Conservation (phyloP, 1,284 basidiomycete genomes). For the Moniliella sp. region DNA sequence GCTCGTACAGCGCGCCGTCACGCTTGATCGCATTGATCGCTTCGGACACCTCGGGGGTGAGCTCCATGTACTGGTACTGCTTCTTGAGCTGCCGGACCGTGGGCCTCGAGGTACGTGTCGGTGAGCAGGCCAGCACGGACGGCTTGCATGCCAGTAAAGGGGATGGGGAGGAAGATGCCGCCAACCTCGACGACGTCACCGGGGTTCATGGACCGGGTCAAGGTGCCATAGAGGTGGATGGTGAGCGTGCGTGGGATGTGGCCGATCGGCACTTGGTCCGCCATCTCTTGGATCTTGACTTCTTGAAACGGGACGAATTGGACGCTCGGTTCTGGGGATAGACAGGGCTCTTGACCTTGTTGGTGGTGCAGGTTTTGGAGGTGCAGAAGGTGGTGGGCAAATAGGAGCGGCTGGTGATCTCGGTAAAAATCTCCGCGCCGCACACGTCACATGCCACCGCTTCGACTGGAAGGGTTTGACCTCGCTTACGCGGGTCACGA, state of each 20-base stretch:
- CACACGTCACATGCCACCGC: conserved; percentile 97
- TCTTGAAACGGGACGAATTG: conserved; percentile 95
- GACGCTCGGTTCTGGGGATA: conserved; percentile 95
- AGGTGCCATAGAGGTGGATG: conserved; percentile 66
- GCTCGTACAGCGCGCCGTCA: conserved; percentile 60
- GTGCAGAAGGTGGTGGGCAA: conserved; percentile 63
- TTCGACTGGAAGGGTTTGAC: conserved; percentile 90
- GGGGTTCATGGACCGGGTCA: conserved; percentile 76
- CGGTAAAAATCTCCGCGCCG: conserved; percentile 93
- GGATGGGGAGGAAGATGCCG: conserved; percentile 72
- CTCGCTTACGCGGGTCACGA: conserved; percentile 92
- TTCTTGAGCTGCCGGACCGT: conserved; percentile 86
- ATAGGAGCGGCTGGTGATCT: conserved; percentile 80
- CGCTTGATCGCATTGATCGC: conserved; percentile 50
- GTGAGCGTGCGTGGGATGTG: conserved; percentile 98
- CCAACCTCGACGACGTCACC: conserved; percentile 85
- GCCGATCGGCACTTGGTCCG: conserved; percentile 95
- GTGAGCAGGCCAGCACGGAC: conserved; percentile 81
- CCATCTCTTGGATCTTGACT: conserved; percentile 97
- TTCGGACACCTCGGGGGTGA: conserved; percentile 56
- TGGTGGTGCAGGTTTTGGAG: conserved; percentile 51
- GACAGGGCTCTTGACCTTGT: conserved; percentile 67
- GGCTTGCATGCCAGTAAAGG: conserved; percentile 67
- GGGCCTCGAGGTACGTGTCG: conserved; percentile 84
- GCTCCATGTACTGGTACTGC: conserved; percentile 68